A percentile compares a stretch with the other conserved stretches of the same genome.
Evolutionary conservation across 2,329 filamentous ascomycete species (phyloP).

Genomic region (Diaporthe destruens): DNA sequence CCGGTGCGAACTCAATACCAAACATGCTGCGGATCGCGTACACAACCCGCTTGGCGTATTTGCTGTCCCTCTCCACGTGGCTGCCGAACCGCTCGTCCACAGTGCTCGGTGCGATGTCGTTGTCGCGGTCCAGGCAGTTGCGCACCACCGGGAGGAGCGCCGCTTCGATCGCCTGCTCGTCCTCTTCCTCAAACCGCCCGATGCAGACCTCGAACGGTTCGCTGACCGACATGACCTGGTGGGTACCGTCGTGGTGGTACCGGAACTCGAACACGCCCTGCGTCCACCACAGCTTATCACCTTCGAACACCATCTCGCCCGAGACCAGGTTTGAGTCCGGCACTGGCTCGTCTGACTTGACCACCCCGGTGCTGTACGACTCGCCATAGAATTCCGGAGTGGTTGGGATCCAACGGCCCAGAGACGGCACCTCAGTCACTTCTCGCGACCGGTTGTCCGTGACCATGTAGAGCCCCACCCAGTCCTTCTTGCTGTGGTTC

Average conservation of each 20-base stretch:
- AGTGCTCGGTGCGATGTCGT: slow-evolving; percentile 86
- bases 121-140: slow-evolving; percentile 93
- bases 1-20: slow-evolving; percentile 93
- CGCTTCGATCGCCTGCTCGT: slow-evolving; percentile 66
- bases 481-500: slow-evolving; percentile 91
- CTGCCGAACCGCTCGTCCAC: slow-evolving; percentile 86
- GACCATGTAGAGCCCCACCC: slow-evolving; percentile 96
- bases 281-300: slow-evolving; percentile 98
- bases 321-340: slow-evolving; percentile 70
- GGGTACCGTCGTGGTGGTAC: slow-evolving; percentile 93
- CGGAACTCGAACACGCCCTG: slow-evolving; percentile 96
- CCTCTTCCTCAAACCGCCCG: slow-evolving; percentile 81
- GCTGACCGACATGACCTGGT: slow-evolving; percentile 94
- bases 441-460: slow-evolving; percentile 92
- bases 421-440: slow-evolving; percentile 83
- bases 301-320: slow-evolving; percentile 88
- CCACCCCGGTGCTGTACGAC: slow-evolving; percentile 79
- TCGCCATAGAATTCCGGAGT: slow-evolving; percentile 82
- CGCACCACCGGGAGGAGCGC: slow-evolving; percentile 85
- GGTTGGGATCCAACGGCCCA: slow-evolving; percentile 90
- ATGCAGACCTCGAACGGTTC: slow-evolving; percentile 93
- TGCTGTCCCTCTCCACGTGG: slow-evolving; percentile 86
- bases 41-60: slow-evolving; percentile 90
- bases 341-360: slow-evolving; percentile 74
- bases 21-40: slow-evolving; percentile 98